Evolutionary conservation across 768 basidiomycete species (phyloP), one percentile per base, ranked within the genome.

Genomic region (Lactarius evosmus): DNA sequence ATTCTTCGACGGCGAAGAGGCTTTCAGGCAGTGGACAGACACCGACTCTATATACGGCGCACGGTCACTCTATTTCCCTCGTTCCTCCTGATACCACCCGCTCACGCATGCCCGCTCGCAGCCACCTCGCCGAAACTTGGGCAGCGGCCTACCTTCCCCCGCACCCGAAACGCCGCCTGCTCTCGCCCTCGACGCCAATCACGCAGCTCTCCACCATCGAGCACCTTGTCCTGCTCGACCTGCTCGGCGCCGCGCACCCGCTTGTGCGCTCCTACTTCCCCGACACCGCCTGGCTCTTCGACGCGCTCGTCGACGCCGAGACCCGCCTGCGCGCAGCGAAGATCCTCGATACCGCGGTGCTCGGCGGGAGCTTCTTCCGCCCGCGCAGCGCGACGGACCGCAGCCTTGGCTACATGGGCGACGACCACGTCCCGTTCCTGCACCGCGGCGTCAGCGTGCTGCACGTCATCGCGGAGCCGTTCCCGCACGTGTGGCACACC

Each of bases 1-100:
- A 11, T 96, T 98, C 73, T 96, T 99, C 63, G 97, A 99, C 70
- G 97, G 97, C 3, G 97, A 99, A 75, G 97, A 98, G 75, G 97
- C 97, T 0, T 98, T 96, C 75, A 80, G 85, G 53, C 79, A 83
- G 30, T 99, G 96, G 96, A 93, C 93, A 2, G 82, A 80, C 33
- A 85, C 83, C 2, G 96, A 99, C 75, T 95, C 93, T 1, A 86
- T 93, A 49, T 99, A 99, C 72, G 96, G 96, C n/a, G 88, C 96
- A 44, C 85, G 92, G 95, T 93, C 50, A n/a, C 66, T n/a, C 54
- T 52, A 32, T 54, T 30, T 29, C 16, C 25, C 27, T 60, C n/a
- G n/a, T 5, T 25, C 36, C 19, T 16, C 27, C 40, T 9, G 17
- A 9, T 16, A 17, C 11, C 11, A 22, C 14, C n/a, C 8, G 22